These are phyloP conservation scores for Trichophaea hybrida DNA, from an alignment of 2,329 filamentous ascomycete species.

Conservation along the genomic window DNA sequence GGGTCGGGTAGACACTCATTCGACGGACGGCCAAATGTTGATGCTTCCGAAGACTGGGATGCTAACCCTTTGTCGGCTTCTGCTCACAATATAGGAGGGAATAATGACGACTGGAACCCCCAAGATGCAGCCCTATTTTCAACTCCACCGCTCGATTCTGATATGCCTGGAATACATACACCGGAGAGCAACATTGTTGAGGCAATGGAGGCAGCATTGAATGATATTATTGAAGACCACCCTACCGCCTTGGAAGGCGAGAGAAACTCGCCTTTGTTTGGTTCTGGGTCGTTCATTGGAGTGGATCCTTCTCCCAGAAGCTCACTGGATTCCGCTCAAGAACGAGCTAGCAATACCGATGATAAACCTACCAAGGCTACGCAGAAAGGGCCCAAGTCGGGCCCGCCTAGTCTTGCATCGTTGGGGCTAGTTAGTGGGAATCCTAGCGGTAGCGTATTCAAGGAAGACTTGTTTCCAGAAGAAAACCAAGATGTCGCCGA, in stretches of 20 bases:
- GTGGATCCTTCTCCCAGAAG: slow-evolving; percentile 33
- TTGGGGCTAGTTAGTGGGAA: slow-evolving; percentile 78
- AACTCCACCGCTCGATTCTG: slow-evolving; percentile 42
- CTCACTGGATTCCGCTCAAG: slow-evolving; percentile 35
- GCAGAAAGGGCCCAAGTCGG: slow-evolving; percentile 41
- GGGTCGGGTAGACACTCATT: slow-evolving; percentile 24
- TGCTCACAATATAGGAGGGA: slow-evolving; percentile 66
- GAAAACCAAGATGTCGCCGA: slow-evolving; percentile 46
- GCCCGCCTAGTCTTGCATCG: slow-evolving; percentile 65
- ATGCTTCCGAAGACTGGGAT: slow-evolving; percentile 13
- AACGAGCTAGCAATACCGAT: slow-evolving; percentile 19
- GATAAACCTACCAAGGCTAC: background rate
- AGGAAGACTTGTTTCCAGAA: slow-evolving; percentile 85
- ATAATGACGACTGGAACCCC: slow-evolving; percentile 28
- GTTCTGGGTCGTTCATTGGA: background rate
- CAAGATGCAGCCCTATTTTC: background rate
- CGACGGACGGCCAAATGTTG: slow-evolving; percentile 12
- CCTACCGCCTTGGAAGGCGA: background rate
- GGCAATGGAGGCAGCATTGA: slow-evolving; percentile 83
- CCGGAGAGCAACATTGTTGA: slow-evolving; percentile 65
- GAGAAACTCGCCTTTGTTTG: background rate
- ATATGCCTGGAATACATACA: slow-evolving; percentile 4
- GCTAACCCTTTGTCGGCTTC: slow-evolving; percentile 40
- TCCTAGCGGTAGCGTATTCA: slow-evolving; percentile 80
- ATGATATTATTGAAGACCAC: slow-evolving; percentile 69